These are phyloP conservation scores for Spatholobus suberectus DNA, from an alignment of 306 rosid species.

Conservation along the genomic window DNA sequence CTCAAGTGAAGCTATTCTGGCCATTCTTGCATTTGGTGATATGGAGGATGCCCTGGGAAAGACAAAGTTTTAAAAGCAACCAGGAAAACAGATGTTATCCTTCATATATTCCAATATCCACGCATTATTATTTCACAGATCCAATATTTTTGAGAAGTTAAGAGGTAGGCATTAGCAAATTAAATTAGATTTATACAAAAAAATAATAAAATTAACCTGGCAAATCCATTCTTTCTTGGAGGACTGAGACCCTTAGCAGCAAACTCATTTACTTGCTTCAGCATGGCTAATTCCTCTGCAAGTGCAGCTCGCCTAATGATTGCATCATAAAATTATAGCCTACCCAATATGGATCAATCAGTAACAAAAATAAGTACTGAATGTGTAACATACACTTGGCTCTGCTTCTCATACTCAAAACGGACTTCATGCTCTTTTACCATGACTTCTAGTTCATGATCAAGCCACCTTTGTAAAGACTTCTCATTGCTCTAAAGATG, in stretches of 20 bases:
- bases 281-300: constrained; percentile 94
- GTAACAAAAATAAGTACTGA: constrained; percentile 18
- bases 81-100: constrained; percentile 38
- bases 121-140: constrained; percentile 4
- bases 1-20: constrained; percentile 93
- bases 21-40: constrained; percentile 98
- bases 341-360: constrained; percentile 35
- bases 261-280: constrained; percentile 92
- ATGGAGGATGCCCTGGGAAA: constrained; percentile 84
- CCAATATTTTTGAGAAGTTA: constrained; percentile 18
- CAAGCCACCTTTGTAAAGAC: constrained; percentile 96
- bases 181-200: constrained; percentile 15
- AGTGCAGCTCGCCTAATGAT: constrained; percentile 93
- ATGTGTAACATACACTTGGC: constrained; percentile 84
- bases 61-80: constrained; percentile 42
- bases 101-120: constrained; percentile 19
- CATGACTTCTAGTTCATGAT: constrained; percentile 98
- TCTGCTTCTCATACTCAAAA: constrained; percentile 95
- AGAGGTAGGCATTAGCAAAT: constrained; percentile 15
- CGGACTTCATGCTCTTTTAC: constrained; percentile 99
- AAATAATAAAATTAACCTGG: constrained; percentile 58
- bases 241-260: constrained; percentile 94
- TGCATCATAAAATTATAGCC: constrained; percentile 41
- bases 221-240: constrained; percentile 89
- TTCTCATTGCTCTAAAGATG: constrained; percentile 83